Evolutionary conservation across 306 rosid genomes (phyloP).

Genomic region (Canavalia ensiformis): DNA sequence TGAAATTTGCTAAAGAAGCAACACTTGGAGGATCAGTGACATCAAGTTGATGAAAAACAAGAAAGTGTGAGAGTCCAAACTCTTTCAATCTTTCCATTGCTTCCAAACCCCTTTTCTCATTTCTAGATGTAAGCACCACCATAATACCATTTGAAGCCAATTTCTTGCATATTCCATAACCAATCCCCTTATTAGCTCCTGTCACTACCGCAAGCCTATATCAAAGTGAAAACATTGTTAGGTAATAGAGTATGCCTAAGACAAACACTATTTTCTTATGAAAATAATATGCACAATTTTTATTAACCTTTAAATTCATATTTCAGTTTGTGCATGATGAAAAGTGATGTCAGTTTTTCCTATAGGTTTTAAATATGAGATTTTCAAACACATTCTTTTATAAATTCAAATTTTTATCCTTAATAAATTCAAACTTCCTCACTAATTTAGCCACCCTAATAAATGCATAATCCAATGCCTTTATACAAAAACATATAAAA

Average conservation of each 20-base stretch:
- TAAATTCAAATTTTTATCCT: not conserved
- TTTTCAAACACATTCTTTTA: not conserved
- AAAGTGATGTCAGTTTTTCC: no score
- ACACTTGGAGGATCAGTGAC: constrained; percentile 52
- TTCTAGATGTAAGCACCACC: constrained; percentile 54
- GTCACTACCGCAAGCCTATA: constrained; percentile 55
- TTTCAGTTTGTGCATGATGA: not conserved
- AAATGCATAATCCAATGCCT: not conserved
- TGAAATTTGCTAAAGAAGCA: constrained; percentile 47
- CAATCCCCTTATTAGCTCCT: constrained; percentile 56
- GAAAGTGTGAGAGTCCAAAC: constrained; percentile 43
- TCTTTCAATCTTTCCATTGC: constrained; percentile 48
- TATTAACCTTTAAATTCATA: not conserved
- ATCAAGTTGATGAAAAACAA: constrained; percentile 61
- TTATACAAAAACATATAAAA: no score
- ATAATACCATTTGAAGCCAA: constrained; percentile 48
- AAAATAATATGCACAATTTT: not conserved
- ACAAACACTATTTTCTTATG: not conserved
- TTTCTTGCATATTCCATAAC: constrained; percentile 57
- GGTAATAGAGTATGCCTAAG: not conserved
- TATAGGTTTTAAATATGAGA: not conserved
- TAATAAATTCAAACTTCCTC: not conserved
- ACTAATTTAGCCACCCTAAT: not conserved
- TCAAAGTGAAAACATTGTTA: not conserved
- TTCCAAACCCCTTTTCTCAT: constrained; percentile 55